Conservation (phyloP, 495 filamentous ascomycete genomes). For the Aspergillus cavernicola region DNA sequence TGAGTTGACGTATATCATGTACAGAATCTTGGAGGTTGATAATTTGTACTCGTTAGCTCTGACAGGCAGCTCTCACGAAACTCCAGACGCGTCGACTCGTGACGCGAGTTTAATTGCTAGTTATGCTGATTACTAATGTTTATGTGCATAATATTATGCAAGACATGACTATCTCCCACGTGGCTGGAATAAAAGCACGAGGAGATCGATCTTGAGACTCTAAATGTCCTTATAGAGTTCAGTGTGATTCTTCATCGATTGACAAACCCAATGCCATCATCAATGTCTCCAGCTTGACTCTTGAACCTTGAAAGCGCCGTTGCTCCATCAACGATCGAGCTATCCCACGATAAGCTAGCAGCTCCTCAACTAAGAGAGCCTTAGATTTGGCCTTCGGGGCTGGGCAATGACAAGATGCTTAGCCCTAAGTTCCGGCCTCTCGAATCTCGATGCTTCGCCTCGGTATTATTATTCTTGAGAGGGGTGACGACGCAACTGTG, state of each 20-base stretch:
- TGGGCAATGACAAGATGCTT: not conserved
- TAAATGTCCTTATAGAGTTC: too few species aligned
- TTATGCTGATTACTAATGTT: not conserved
- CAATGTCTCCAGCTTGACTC: too few species aligned
- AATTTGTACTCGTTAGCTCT: not conserved
- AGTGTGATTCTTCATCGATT: too few species aligned
- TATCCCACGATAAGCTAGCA: not conserved
- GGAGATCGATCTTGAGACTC: not conserved
- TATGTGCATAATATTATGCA: conserved; percentile 26
- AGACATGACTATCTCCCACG: not conserved
- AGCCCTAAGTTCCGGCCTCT: conserved; percentile 4
- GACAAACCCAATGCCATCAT: too few species aligned
- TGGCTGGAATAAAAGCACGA: not conserved
- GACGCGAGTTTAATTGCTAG: conserved; percentile 39
- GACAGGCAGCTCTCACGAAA: conserved; percentile 10
- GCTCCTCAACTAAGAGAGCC: conserved; percentile 2
- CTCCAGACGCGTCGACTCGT: conserved; percentile 34
- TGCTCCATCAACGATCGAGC: conserved; percentile 6
- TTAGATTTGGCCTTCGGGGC: not conserved
- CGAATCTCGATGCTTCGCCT: too few species aligned
- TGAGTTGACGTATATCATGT: not conserved
- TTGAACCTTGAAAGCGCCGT: not conserved
- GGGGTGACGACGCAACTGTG: too few species aligned
- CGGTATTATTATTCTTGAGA: too few species aligned
- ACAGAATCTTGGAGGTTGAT: not conserved